Conservation (phyloP, 768 basidiomycete genomes). For the Trametes punicea region DNA sequence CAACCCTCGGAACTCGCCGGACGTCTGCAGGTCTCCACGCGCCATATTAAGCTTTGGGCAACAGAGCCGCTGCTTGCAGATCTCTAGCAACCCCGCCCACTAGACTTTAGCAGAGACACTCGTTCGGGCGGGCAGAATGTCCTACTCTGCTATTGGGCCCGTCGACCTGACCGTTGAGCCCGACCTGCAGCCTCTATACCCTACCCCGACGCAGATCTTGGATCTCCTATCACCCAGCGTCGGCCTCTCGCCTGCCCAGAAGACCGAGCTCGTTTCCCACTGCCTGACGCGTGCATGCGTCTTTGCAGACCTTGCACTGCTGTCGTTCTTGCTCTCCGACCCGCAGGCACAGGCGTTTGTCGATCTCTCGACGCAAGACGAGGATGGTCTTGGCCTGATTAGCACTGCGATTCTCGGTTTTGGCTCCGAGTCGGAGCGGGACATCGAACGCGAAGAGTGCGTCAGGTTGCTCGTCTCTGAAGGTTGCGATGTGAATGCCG, state of each 20-base stretch:
- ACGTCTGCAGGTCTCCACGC: background rate
- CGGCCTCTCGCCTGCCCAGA: conserved; percentile 65
- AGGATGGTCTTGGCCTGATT: conserved; percentile 81
- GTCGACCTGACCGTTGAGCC: conserved; percentile 70
- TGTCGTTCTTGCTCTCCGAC: conserved; percentile 71
- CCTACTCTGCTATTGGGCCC: conserved; percentile 30
- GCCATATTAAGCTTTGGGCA: background rate
- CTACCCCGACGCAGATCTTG: conserved; percentile 58
- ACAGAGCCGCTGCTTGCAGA: background rate
- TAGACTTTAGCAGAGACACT: conserved; percentile 1
- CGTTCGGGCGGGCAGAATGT: conserved; percentile 31
- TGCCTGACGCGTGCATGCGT: conserved; percentile 71
- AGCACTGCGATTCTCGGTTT: conserved; percentile 79
- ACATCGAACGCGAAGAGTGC: conserved; percentile 89
- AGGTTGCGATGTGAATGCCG: conserved; percentile 60
- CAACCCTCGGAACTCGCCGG: conserved; percentile 1
- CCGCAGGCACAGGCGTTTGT: conserved; percentile 60
- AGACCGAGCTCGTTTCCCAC: conserved; percentile 67
- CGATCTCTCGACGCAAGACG: conserved; percentile 71
- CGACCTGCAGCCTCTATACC: conserved; percentile 78
- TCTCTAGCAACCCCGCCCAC: conserved; percentile 7
- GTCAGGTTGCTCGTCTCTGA: conserved; percentile 75
- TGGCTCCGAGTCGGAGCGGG: conserved; percentile 74
- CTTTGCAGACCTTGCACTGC: conserved; percentile 70
- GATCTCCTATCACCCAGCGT: conserved; percentile 63